Conservation (phyloP, 768 basidiomycete genomes). For the Lepiota venenata region DNA sequence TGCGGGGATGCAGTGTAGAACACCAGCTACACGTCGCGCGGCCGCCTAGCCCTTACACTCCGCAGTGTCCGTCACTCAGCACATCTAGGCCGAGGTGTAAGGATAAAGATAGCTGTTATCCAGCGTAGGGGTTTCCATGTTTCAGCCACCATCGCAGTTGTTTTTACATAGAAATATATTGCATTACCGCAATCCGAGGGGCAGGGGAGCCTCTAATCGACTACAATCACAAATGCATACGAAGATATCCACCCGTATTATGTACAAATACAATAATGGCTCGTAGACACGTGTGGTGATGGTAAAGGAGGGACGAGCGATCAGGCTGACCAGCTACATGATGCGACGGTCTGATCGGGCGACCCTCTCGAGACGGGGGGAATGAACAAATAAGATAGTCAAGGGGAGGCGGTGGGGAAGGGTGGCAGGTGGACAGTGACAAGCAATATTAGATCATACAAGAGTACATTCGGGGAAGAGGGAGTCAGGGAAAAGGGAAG, state of each 20-base stretch:
- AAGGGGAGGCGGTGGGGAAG: not conserved
- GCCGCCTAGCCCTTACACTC: too few relatives aligned
- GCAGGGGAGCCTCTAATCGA: not conserved
- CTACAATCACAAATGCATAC: constrained; percentile 1
- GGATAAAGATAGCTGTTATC: too few relatives aligned
- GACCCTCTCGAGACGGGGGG: too few relatives aligned
- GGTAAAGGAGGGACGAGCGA: too few relatives aligned
- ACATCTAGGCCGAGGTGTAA: too few relatives aligned
- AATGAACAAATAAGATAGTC: not conserved
- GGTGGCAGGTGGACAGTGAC: not conserved
- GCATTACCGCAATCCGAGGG: not conserved
- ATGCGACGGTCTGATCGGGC: too few relatives aligned
- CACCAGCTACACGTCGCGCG: too few relatives aligned
- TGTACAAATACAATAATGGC: constrained; percentile 2
- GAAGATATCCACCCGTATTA: not conserved
- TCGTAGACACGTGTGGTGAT: not conserved
- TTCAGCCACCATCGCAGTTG: too few relatives aligned
- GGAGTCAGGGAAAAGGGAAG: not conserved
- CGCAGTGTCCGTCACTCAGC: too few relatives aligned
- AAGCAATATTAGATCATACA: constrained; percentile 12
- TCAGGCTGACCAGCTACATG: too few relatives aligned
- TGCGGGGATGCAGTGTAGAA: too few relatives aligned
- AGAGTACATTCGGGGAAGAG: not conserved
- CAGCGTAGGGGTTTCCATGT: too few relatives aligned
- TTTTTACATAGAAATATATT: not conserved